Base-by-base conservation (phyloP, 805 yeast genomes). In the Debaryomyces hansenii region DNA sequence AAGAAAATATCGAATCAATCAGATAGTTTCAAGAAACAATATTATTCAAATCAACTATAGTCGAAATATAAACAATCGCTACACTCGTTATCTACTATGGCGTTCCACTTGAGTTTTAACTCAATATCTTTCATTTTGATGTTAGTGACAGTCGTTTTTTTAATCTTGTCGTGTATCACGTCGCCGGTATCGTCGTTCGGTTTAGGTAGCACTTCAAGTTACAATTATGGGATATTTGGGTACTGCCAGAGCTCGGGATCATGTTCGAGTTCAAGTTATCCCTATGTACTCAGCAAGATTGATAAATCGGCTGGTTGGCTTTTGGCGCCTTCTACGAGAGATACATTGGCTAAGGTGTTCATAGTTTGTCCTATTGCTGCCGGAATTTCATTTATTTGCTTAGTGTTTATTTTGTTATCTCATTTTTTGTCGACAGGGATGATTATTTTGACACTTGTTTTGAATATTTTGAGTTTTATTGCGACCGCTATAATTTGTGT, bases 281-380 rank as follows among this genome's bases (percentile, higher is more conserved):
- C 79, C 2, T 78, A 80, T 55, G 37, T 56, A 6, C 74, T 77
- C 27, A 64, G 70, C 21, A 46, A 55, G 9, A 41, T 56, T 34
- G 58, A 61, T 14, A 55, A 59, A 4, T 48, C 50, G 16, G 49
- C 64, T 24, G 70, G 70, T 53, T 84, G 90, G 88, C 58, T 69
- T 34, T 64, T 84, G 66, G 65, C 66, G 36, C 48, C 55, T 10
- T 49, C 50, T 31, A 73, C 80, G 1, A 71, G 92, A 58, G 70
- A 75, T 46, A 69, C 72, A 1, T 63, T 87, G 42, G 79, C 81
- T 2, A 73, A 79, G 49, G 69, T 80, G 18, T 66, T 87, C 39
- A 73, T 87, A 24, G 69, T 84, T 28, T 71, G 78, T 10, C 94
- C 94, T 1, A 70, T 86, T 27, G 84, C 90, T 18, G 83, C 84